A percentile compares a stretch with the other conserved stretches of the same genome.
Evolutionary conservation across 805 yeast species (phyloP).

Genomic region (Zygoascus tannicola): DNA sequence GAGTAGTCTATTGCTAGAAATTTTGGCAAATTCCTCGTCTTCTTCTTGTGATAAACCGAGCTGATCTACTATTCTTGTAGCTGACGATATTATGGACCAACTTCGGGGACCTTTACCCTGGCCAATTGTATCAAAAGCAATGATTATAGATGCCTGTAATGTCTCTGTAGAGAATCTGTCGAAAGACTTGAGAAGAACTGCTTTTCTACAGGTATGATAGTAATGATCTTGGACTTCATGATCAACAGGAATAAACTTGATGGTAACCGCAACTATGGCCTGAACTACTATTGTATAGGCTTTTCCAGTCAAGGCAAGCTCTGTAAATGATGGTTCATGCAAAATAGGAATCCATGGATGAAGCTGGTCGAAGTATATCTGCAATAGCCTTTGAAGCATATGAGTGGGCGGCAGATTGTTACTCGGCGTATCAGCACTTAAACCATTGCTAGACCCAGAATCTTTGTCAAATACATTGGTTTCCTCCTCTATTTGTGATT

Average conservation of each 20-base stretch:
- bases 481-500: not conserved
- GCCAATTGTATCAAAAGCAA: conserved; percentile 15
- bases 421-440: no score
- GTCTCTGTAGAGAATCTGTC: conserved; percentile 14
- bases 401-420: not conserved
- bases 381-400: conserved; percentile 3
- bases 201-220: conserved; percentile 9
- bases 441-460: not conserved
- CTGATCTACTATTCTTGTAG: conserved; percentile 14
- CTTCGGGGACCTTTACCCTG: conserved; percentile 15
- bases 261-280: conserved; percentile 11
- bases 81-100: conserved; percentile 14
- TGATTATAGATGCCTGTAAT: conserved; percentile 11
- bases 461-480: not conserved
- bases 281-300: conserved; percentile 6
- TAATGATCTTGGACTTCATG: conserved; percentile 2
- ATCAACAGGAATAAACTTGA: conserved; percentile 6
- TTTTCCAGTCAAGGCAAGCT: not conserved
- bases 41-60: conserved; percentile 11
- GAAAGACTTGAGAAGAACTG: conserved; percentile 11
- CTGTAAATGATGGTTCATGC: conserved; percentile 7
- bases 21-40: no score
- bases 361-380: conserved; percentile 10
- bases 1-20: conserved; percentile 2
- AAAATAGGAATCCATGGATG: conserved; percentile 17